Percentiles rank a stretch among this genome's conserved stretches.
Evolutionary conservation across 2,329 filamentous ascomycete species (phyloP).

Genomic region (Fusarium nanum): DNA sequence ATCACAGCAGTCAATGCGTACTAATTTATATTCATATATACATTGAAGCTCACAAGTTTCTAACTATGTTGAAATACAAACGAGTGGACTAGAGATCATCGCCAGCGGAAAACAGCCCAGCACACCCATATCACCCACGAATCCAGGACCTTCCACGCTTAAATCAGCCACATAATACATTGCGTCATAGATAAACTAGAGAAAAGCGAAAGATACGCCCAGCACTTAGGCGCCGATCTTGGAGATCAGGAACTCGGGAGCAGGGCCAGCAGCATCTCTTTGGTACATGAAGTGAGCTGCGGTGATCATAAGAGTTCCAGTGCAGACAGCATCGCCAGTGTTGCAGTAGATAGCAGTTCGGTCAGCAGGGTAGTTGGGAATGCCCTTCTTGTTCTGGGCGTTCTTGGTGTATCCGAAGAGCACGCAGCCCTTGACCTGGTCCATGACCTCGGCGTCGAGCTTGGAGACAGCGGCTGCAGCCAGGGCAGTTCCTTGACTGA

Average conservation of each 20-base stretch:
- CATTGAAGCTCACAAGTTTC: not conserved
- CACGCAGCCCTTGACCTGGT: not conserved
- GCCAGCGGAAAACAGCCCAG: not conserved
- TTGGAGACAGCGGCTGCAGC: not conserved
- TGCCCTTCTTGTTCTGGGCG: not conserved
- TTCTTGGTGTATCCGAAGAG: slow-evolving; percentile 15
- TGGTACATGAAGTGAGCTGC: slow-evolving; percentile 2
- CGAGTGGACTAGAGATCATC: not conserved
- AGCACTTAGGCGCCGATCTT: not conserved
- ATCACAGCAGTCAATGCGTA: rapidly evolving
- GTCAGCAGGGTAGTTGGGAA: not conserved
- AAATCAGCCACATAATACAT: not conserved
- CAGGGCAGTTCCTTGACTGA: slow-evolving; percentile 4
- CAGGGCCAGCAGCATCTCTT: not conserved
- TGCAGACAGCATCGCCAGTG: not conserved
- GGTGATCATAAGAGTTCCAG: not conserved
- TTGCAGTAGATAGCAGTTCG: slow-evolving; percentile 8
- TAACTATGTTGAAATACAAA: not conserved
- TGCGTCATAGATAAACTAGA: not conserved
- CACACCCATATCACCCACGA: not conserved
- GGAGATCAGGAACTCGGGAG: not conserved
- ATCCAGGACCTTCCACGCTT: not conserved
- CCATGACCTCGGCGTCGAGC: not conserved
- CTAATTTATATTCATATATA: rapidly evolving
- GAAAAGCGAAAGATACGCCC: not conserved